A percentile compares a stretch with the other conserved stretches of the same genome.
These are phyloP conservation scores for Heterobasidion occidentale DNA, from an alignment of 1,284 basidiomycete genomes.

Conservation along the genomic window DNA sequence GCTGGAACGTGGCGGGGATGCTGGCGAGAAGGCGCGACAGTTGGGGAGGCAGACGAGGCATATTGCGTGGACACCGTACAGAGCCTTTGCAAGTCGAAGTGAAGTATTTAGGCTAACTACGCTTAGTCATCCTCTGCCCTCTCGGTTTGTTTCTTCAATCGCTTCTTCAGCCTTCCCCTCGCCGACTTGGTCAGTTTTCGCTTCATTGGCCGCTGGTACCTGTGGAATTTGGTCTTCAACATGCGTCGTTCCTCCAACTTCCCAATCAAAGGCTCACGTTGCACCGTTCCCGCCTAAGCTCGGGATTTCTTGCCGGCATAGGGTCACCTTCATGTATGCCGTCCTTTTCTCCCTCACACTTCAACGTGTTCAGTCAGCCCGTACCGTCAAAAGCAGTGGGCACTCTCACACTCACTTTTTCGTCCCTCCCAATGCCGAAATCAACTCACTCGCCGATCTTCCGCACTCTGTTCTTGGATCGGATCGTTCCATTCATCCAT, in stretches of 20 bases:
- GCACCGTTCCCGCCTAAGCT: constrained; percentile 32
- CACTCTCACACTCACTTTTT: constrained; percentile 45
- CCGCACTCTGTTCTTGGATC: constrained; percentile 17
- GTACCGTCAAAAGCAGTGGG: constrained; percentile 2
- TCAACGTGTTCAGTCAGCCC: background rate
- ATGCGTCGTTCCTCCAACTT: background rate
- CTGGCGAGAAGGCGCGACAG: background rate
- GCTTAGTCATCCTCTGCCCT: constrained; percentile 2
- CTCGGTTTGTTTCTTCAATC: constrained; percentile 23
- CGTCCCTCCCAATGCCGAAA: constrained; percentile 34
- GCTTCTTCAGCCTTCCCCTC: constrained; percentile 45
- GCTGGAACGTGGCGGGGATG: background rate
- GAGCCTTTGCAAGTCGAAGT: background rate
- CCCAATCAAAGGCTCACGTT: constrained; percentile 36
- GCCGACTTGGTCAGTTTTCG: constrained; percentile 53
- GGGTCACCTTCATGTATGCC: constrained; percentile 70
- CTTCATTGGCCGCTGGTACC: constrained; percentile 46
- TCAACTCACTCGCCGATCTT: constrained; percentile 21
- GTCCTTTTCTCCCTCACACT: constrained; percentile 59
- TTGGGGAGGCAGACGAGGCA: background rate
- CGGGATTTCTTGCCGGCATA: constrained; percentile 44
- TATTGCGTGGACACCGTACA: background rate
- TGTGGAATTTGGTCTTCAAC: constrained; percentile 17
- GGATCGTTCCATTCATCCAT: constrained; percentile 11
- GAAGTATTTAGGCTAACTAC: background rate